A percentile compares a stretch with the other conserved stretches of the same genome.
phyloP scores from a whole-genome alignment of 257 asterid genomes.

The Petrea volubilis region DNA sequence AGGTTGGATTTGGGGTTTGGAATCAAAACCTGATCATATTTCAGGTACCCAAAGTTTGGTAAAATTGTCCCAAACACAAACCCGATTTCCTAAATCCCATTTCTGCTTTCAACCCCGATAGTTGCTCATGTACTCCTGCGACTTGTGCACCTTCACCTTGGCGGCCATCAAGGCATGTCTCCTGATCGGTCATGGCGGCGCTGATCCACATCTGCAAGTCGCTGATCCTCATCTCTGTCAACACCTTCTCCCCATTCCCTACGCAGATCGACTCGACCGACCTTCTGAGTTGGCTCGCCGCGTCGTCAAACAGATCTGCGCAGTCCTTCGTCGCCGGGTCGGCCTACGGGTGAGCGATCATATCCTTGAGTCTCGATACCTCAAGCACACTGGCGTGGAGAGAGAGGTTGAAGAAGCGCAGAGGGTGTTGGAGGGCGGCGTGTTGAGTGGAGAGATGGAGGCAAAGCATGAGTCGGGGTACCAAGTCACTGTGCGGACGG shows the following conservation, averaged over 20 bases:
- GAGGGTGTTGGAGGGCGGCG: no score
- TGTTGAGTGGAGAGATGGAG: no score
- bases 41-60: no score
- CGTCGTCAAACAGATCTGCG: conserved; percentile 57
- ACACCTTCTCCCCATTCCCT: conserved; percentile 42
- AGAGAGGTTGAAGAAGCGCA: no score
- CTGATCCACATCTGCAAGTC: conserved; percentile 80
- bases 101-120: no score
- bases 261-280: conserved; percentile 54
- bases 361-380: conserved; percentile 33
- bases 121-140: conserved; percentile 80
- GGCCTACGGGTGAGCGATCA: conserved; percentile 32
- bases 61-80: no score
- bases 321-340: conserved; percentile 71
- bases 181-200: conserved; percentile 87
- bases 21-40: no score
- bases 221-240: conserved; percentile 64
- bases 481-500: no score
- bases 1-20: no score
- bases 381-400: no score
- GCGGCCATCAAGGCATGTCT: conserved; percentile 73
- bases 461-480: no score
- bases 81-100: no score
- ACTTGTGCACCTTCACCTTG: conserved; percentile 60
- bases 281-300: conserved; percentile 59